Conservation (phyloP, 371 early-diverging fungal genomes). For the Lichtheimia ramosa region DNA sequence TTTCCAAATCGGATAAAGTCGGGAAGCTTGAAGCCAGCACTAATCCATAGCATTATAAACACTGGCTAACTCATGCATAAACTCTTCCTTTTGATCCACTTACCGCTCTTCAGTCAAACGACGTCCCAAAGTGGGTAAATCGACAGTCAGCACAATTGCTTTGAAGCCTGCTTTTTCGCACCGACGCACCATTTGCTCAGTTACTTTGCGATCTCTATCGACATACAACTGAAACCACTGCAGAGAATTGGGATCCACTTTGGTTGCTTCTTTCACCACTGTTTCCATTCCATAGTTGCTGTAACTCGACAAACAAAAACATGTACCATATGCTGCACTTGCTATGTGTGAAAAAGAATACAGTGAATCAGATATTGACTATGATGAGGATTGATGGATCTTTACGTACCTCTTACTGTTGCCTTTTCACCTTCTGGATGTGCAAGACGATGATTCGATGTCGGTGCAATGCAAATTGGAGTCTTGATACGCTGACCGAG, state of each 20-base stretch:
- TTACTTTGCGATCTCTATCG: conserved; percentile 55
- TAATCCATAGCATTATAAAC: not conserved
- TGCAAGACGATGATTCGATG: conserved; percentile 70
- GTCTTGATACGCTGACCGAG: conserved; percentile 55
- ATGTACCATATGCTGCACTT: conserved; percentile 17
- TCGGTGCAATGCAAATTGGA: conserved; percentile 58
- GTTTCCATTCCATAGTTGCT: conserved; percentile 60
- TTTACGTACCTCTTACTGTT: conserved; percentile 34
- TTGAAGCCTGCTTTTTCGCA: conserved; percentile 67
- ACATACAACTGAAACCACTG: conserved; percentile 83
- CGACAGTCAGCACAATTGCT: conserved; percentile 74
- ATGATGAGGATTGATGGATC: conserved; percentile 7
- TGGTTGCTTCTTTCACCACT: conserved; percentile 25
- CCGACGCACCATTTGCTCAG: conserved; percentile 51
- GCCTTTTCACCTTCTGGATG: conserved; percentile 76
- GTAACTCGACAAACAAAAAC: conserved; percentile 50
- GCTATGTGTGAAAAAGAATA: conserved; percentile 20
- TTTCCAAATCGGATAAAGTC: conserved; percentile 9
- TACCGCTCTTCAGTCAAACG: conserved; percentile 36
- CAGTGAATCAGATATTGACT: too few relatives aligned
- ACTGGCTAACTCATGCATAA: conserved; percentile 28
- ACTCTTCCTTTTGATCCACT: conserved; percentile 5
- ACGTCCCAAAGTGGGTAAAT: conserved; percentile 69
- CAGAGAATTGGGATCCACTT: conserved; percentile 31
- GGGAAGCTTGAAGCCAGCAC: conserved; percentile 47